Percentiles rank a stretch among this genome's conserved stretches.
Evolutionary conservation across 108 stramenopile species (phyloP).

Genomic region (Cyclotella atomus): DNA sequence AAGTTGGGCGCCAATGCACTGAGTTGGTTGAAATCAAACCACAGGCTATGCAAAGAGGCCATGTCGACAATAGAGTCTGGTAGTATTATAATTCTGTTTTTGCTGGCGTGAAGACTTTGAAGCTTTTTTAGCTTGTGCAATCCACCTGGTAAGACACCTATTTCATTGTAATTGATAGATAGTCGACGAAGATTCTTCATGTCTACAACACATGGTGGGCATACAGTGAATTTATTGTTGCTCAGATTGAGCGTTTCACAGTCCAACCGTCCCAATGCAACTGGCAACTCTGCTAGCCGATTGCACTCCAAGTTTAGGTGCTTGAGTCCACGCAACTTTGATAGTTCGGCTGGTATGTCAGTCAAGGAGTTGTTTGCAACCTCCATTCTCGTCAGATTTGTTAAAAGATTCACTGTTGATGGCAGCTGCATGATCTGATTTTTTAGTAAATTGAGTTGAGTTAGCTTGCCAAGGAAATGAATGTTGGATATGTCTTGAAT

Average conservation of each 20-base stretch:
- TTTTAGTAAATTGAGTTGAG: conserved; percentile 35
- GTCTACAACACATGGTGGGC: conserved; percentile 25
- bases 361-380: conserved; percentile 39
- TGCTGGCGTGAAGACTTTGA: conserved; percentile 27
- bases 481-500: conserved; percentile 32
- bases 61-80: conserved; percentile 45
- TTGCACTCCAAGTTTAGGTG: conserved; percentile 48
- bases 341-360: conserved; percentile 40
- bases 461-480: conserved; percentile 19
- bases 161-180: conserved; percentile 29
- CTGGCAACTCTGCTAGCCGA: conserved; percentile 27
- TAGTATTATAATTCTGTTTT: conserved; percentile 38
- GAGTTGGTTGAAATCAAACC: conserved; percentile 50
- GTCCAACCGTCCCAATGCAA: conserved; percentile 16
- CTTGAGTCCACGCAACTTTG: conserved; percentile 14
- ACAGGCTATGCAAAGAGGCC: conserved; percentile 26
- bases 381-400: conserved; percentile 15
- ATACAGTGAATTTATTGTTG: conserved; percentile 26
- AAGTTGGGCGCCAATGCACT: conserved; percentile 43
- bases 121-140: conserved; percentile 12
- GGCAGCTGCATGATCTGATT: conserved; percentile 35
- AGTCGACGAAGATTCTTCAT: conserved; percentile 21
- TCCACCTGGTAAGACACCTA: conserved; percentile 16
- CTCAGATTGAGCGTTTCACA: conserved; percentile 35
- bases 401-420: conserved; percentile 16